Percentiles rank a stretch among this genome's conserved stretches.
Conservation (phyloP, 2,329 filamentous ascomycete species). For the Penicillium sp. region DNA sequence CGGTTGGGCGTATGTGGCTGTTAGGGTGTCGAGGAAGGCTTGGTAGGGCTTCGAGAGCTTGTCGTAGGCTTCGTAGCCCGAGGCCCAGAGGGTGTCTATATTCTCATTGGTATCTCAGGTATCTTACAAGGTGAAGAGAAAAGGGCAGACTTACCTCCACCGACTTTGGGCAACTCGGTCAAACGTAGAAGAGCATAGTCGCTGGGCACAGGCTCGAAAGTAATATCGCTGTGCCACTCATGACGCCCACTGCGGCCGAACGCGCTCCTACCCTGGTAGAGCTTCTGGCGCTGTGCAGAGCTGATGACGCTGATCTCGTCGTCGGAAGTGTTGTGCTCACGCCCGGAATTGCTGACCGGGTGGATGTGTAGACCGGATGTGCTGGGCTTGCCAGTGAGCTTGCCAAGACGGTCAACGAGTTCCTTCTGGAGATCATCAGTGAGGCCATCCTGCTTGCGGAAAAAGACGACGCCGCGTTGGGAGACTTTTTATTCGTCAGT, state of each 20-base stretch:
- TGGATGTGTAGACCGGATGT: slow-evolving; percentile 54
- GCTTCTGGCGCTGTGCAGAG: slow-evolving; percentile 45
- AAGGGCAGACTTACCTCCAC: slow-evolving; percentile 38
- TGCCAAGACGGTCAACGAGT: slow-evolving; percentile 55
- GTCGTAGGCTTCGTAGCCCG: slow-evolving; percentile 70
- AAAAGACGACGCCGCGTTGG: slow-evolving; percentile 59
- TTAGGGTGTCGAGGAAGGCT: slow-evolving; percentile 63
- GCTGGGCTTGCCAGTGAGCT: slow-evolving; percentile 53
- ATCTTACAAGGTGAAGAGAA: too few species aligned
- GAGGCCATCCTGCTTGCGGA: slow-evolving; percentile 57
- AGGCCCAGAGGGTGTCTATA: slow-evolving; percentile 69
- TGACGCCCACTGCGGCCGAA: slow-evolving; percentile 35
- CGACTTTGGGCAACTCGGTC: slow-evolving; percentile 48
- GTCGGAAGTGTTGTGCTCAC: slow-evolving; percentile 52
- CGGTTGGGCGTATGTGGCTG: slow-evolving; percentile 59
- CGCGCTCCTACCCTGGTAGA: slow-evolving; percentile 39
- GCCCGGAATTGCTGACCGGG: slow-evolving; percentile 54
- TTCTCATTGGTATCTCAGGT: not conserved
- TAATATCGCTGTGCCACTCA: slow-evolving; percentile 57
- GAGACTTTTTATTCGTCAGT: slow-evolving; percentile 45
- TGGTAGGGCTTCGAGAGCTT: slow-evolving; percentile 62
- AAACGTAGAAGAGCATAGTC: slow-evolving; percentile 55
- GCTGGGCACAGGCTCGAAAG: slow-evolving; percentile 53
- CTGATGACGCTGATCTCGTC: slow-evolving; percentile 58
- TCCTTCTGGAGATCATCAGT: slow-evolving; percentile 58